phyloP scores from a whole-genome alignment of 2,329 filamentous ascomycete genomes.

The Fusarium citri region DNA sequence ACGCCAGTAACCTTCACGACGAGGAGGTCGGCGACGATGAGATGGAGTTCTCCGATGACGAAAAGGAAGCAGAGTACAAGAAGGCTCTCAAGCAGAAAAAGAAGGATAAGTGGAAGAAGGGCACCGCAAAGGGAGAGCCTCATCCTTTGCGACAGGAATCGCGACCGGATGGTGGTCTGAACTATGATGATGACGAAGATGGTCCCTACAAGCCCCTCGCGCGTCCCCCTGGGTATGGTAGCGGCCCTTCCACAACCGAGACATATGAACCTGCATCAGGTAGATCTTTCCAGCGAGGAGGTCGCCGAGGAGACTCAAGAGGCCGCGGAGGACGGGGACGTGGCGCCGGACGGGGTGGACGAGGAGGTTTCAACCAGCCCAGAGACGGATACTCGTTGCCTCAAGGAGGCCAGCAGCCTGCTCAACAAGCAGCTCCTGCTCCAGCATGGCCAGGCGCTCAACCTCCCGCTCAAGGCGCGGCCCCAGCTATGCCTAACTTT shows the following conservation, averaged over 20 bases:
- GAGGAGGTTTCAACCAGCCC: constrained; percentile 50
- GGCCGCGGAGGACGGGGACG: constrained; percentile 59
- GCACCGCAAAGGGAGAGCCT: constrained; percentile 54
- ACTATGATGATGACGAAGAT: constrained; percentile 76
- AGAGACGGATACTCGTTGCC: constrained; percentile 58
- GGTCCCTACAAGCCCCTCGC: constrained; percentile 78
- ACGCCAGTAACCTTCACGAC: constrained; percentile 94
- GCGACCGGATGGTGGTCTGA: constrained; percentile 61
- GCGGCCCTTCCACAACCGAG: constrained; percentile 58
- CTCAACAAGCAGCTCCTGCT: constrained; percentile 48
- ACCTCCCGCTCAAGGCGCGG: constrained; percentile 28
- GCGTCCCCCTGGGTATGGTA: constrained; percentile 72
- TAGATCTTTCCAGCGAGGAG: constrained; percentile 52
- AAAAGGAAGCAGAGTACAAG: constrained; percentile 89
- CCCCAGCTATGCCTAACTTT: constrained; percentile 50
- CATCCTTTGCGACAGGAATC: constrained; percentile 57
- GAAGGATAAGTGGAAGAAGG: constrained; percentile 61
- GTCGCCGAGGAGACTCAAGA: constrained; percentile 59
- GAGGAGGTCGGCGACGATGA: constrained; percentile 90
- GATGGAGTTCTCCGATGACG: constrained; percentile 95
- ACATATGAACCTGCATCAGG: constrained; percentile 50
- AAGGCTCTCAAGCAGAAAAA: constrained; percentile 75
- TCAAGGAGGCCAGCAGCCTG: constrained; percentile 45
- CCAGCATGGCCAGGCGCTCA: constrained; percentile 32
- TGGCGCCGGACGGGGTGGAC: constrained; percentile 55